A percentile compares a stretch with the other conserved stretches of the same genome.
Conservation (phyloP, 192 early-diverging fungal genomes). For the Umbelopsis vinacea region DNA sequence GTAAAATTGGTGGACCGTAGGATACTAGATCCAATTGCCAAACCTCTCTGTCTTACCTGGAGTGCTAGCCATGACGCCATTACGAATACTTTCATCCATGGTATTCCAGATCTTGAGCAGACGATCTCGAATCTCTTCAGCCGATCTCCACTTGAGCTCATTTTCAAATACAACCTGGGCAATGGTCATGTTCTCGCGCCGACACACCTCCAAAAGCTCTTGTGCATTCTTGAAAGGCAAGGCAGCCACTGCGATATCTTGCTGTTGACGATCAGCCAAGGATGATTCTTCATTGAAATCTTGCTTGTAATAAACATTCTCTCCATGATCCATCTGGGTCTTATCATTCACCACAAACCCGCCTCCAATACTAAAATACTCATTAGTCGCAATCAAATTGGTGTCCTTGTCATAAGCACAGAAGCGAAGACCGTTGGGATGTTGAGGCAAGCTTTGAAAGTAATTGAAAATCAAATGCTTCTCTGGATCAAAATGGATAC, state of each 20-base stretch:
- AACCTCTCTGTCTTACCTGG: conserved; percentile 40
- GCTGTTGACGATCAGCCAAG: conserved; percentile 60
- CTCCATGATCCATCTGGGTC: conserved; percentile 76
- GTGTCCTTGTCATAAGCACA: conserved; percentile 81
- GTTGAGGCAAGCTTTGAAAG: conserved; percentile 85
- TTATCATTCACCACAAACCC: conserved; percentile 95
- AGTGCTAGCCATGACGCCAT: conserved; percentile 65
- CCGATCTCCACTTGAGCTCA: conserved; percentile 88
- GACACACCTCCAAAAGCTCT: conserved; percentile 81
- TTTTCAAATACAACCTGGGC: conserved; percentile 96
- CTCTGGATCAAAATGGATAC: conserved; percentile 83
- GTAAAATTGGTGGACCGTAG: no score
- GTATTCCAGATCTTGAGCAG: conserved; percentile 87
- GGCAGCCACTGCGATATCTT: conserved; percentile 76
- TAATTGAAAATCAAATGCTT: conserved; percentile 91
- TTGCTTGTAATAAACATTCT: conserved; percentile 55
- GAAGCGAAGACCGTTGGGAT: conserved; percentile 97
- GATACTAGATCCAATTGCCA: no score
- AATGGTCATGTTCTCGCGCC: conserved; percentile 83
- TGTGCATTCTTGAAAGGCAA: conserved; percentile 84
- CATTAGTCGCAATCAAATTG: conserved; percentile 90
- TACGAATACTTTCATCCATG: conserved; percentile 87
- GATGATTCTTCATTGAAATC: conserved; percentile 37
- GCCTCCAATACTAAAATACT: conserved; percentile 95
- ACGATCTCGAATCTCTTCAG: conserved; percentile 77